Conservation (phyloP, 495 filamentous ascomycete genomes). For the Hypoxylon crocopeplum region DNA sequence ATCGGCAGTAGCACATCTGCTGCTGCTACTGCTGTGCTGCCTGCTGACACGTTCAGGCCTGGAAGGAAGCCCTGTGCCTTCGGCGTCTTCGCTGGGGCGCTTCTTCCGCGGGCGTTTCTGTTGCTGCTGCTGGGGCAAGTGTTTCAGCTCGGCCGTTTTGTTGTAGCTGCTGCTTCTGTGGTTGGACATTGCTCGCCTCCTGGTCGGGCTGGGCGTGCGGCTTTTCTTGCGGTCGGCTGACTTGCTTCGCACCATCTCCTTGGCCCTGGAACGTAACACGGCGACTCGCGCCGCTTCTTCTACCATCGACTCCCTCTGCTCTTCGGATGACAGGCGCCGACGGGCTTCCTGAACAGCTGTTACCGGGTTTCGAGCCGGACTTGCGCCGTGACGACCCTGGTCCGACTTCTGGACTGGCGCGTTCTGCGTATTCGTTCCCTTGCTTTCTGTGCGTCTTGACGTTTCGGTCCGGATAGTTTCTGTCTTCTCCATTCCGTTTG, state of each 20-base stretch:
- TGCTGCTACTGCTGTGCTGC: constrained; percentile 2
- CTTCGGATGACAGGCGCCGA: constrained; percentile 6
- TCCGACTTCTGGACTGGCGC: constrained; percentile 1
- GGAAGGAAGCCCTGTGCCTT: constrained; percentile 25
- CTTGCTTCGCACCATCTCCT: constrained; percentile 21
- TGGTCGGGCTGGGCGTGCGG: constrained; percentile 26
- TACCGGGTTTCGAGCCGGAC: not conserved
- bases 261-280: constrained; percentile 29
- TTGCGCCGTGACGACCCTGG: constrained; percentile 4
- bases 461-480: constrained; percentile 5
- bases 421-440: not conserved
- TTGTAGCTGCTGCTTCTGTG: no score
- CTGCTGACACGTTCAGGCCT: constrained; percentile 13
- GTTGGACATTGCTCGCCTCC: not conserved
- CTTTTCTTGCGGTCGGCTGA: constrained; percentile 14
- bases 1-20: not conserved
- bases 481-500: not conserved
- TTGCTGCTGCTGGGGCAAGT: constrained; percentile 20
- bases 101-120: constrained; percentile 18
- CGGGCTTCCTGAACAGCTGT: constrained; percentile 5
- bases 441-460: not conserved
- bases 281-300: constrained; percentile 30
- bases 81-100: constrained; percentile 25
- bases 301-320: constrained; percentile 17
- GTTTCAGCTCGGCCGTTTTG: constrained; percentile 20